These are phyloP conservation scores for Rhizodiscina lignyota DNA, from an alignment of 495 filamentous ascomycete genomes.

Conservation along the genomic window DNA sequence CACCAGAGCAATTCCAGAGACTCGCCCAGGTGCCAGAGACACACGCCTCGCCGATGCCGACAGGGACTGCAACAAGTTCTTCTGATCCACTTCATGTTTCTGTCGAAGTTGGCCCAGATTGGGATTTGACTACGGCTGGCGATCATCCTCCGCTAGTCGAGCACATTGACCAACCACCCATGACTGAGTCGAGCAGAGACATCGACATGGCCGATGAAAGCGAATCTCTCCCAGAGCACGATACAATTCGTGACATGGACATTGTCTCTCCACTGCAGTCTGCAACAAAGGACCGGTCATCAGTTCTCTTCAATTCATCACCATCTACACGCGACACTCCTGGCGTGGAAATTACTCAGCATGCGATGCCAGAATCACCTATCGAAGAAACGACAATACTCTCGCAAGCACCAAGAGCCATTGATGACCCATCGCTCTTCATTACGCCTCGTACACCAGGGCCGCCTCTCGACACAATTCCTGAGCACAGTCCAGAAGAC, in stretches of 20 bases:
- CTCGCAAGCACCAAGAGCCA: constrained; percentile 2
- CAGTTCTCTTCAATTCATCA: constrained; percentile 36
- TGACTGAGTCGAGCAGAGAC: constrained; percentile 1
- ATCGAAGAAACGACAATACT: no score
- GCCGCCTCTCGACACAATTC: constrained; percentile 22
- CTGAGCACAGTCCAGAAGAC: constrained; percentile 22
- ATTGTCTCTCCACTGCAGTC: constrained; percentile 30
- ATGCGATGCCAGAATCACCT: background rate
- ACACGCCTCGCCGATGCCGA: no score
- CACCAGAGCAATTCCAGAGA: constrained; percentile 4
- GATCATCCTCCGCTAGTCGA: constrained; percentile 2
- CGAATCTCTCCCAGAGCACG: constrained; percentile 8
- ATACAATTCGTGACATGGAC: constrained; percentile 2
- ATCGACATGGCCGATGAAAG: background rate
- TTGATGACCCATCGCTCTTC: background rate
- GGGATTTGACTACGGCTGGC: constrained; percentile 8
- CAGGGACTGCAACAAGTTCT: no score
- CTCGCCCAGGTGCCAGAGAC: no score
- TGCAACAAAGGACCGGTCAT: constrained; percentile 35
- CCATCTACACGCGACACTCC: constrained; percentile 24
- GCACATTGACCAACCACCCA: no score
- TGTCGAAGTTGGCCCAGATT: constrained; percentile 9
- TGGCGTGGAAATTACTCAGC: background rate
- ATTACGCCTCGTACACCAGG: no score
- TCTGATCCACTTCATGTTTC: constrained; percentile 12